Percentiles rank a stretch among this genome's conserved stretches.
phyloP scores from a whole-genome alignment of 768 basidiomycete species.

The Gymnopilus dilepis region DNA sequence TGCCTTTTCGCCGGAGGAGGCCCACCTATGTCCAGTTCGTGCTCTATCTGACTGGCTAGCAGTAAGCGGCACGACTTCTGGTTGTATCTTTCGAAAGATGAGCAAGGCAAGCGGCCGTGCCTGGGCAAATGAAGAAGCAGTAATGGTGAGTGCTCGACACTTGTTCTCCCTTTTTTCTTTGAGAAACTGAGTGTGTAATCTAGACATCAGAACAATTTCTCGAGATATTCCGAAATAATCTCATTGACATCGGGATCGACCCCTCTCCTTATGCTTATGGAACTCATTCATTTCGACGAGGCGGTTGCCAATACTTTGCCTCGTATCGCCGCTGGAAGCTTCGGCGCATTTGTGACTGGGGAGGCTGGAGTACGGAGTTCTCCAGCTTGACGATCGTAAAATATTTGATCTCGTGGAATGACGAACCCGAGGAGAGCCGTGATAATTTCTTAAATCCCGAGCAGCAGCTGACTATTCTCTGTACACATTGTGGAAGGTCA shows the following conservation, averaged over 20 bases:
- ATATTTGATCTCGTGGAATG: constrained; percentile 47
- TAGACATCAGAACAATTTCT: constrained; percentile 45
- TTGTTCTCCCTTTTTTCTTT: not conserved
- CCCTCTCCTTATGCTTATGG: constrained; percentile 40
- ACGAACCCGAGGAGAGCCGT: constrained; percentile 36
- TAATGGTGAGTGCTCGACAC: constrained; percentile 14
- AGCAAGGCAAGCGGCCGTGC: constrained; percentile 31
- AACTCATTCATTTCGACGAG: constrained; percentile 44
- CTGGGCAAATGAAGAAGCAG: constrained; percentile 14
- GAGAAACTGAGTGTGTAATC: constrained; percentile 1
- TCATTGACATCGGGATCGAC: constrained; percentile 44
- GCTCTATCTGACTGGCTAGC: constrained; percentile 37
- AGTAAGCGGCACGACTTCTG: constrained; percentile 24
- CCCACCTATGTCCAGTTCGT: too few relatives aligned
- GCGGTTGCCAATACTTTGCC: constrained; percentile 23
- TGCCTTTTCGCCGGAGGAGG: too few relatives aligned
- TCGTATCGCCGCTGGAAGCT: constrained; percentile 38
- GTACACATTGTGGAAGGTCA: constrained; percentile 20
- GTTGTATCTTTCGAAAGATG: constrained; percentile 40
- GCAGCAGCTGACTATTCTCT: constrained; percentile 21
- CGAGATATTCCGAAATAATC: constrained; percentile 43
- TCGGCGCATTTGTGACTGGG: constrained; percentile 49
- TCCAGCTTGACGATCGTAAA: constrained; percentile 45
- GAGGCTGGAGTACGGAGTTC: constrained; percentile 49
- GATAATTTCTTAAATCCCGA: constrained; percentile 44